Conservation (phyloP, 202 grass and related monocot species). For the Tripidium arundinaceum region DNA sequence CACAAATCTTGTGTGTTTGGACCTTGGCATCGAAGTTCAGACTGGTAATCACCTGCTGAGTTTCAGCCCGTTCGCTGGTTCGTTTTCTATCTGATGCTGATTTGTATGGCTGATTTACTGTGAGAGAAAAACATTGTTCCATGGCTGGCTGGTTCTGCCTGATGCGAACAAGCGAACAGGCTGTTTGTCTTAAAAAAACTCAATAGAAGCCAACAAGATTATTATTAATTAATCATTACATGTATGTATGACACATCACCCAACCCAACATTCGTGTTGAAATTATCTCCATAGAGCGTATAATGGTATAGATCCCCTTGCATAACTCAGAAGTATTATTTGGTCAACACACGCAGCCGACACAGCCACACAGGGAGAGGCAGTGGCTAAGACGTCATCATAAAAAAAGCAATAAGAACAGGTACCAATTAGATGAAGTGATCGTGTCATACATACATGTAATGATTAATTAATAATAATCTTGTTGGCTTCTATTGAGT, state of each 20-base stretch:
- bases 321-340: constrained; percentile 20
- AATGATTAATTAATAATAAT: neutral
- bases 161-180: too few species aligned
- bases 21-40: neutral
- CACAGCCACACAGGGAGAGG: neutral
- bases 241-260: constrained; percentile 20
- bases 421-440: constrained; percentile 28
- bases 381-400: neutral
- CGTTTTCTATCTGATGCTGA: too few species aligned
- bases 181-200: too few species aligned
- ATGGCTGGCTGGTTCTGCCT: too few species aligned
- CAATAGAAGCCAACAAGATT: neutral
- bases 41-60: neutral
- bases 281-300: constrained; percentile 2
- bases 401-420: constrained; percentile 16
- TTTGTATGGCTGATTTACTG: too few species aligned
- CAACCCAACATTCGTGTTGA: constrained; percentile 6
- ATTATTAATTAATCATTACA: neutral
- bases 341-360: constrained; percentile 32
- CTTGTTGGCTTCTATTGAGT: neutral
- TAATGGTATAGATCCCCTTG: neutral
- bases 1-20: too few species aligned
- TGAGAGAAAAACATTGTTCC: too few species aligned
- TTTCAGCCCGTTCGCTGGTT: too few species aligned
- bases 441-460: constrained; percentile 3